Evolutionary conservation across 148 eudicot genomes (phyloP), one percentile per base, ranked within the genome.

Genomic region (Dianthus caryophyllus): DNA sequence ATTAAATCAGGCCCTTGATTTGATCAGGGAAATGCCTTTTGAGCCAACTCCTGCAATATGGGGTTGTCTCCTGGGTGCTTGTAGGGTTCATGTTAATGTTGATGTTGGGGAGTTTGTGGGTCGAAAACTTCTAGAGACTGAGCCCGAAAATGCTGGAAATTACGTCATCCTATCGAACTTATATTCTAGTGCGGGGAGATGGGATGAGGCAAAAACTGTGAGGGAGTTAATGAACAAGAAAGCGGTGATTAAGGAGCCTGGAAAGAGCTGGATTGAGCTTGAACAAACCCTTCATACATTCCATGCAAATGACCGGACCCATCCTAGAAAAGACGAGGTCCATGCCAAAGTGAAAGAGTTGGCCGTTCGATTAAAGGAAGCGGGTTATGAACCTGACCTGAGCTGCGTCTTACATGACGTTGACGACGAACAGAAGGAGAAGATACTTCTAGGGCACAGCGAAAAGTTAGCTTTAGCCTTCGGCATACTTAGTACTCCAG

Each of bases 11-110:
- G 97, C 96, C 26, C 79, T 87, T 56, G 69, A 75, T 17, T 92
- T 88, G 46, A 74, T 92, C 20, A 68, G 78, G 53, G 58, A 73
- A 64, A 85, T 92, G 91, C 94, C 94, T 69, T 78, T 72, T 65
- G 77, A 92, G 72, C 94, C 97, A 55, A 89, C 83, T 48, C 90
- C 87, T 75, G 97, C 97, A 47, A 79, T 92, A 13, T 89, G 88
- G 97, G 88, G 97, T 55, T 87, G 86, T 61, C 90, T 92, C 62
- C 80, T 92, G 66, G 96, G 96, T 15, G 96, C 96, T 49, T 89
- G 97, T 77, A 78, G 81, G 71, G 87, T 81, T 61, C 97, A 92
- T 71, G 68, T 65, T 2, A 78, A 89, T 63, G 68, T 88, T 24
- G 81, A 76, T 22, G 74, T 87, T 22, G 97, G 97, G 17, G 81